phyloP scores from a whole-genome alignment of 139 green algal genomes.

The Haematococcus sp. region DNA sequence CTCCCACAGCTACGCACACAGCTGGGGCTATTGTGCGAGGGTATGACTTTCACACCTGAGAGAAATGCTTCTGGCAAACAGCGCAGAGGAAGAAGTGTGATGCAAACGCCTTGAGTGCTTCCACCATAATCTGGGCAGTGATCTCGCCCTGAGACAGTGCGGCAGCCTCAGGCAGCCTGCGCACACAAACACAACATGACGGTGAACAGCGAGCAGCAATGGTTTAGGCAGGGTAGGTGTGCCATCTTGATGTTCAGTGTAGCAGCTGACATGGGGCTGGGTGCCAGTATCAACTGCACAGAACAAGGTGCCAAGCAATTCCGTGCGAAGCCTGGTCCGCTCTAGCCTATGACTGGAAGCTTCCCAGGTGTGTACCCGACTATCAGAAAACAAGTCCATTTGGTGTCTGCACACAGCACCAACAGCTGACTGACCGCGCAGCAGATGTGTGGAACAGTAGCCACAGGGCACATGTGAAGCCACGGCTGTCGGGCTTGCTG shows the following conservation, averaged over 20 bases:
- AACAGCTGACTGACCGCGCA: constrained; percentile 25
- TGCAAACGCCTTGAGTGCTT: constrained; percentile 25
- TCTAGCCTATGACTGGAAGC: no score
- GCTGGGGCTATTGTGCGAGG: no score
- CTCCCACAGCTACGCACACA: no score
- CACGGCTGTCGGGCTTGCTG: constrained; percentile 38
- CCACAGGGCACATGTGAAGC: constrained; percentile 81
- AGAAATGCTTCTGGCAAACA: constrained; percentile 34
- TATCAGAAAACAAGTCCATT: no score
- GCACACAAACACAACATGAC: background rate
- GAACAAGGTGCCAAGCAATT: no score
- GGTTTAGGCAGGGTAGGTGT: background rate
- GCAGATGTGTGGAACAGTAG: constrained; percentile 67
- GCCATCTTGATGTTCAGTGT: no score
- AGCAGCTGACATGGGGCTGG: no score
- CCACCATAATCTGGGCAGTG: constrained; percentile 19
- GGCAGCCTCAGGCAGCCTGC: constrained; percentile 16
- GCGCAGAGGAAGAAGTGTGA: constrained; percentile 40
- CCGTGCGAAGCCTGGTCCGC: no score
- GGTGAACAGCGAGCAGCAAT: background rate
- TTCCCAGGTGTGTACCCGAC: no score
- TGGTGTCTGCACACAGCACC: no score
- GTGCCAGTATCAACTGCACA: no score
- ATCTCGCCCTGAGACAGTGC: background rate
- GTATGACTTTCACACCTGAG: no score